Evolutionary conservation across 2,329 filamentous ascomycete genomes (phyloP).

Genomic region (Exophiala dermatitidis): DNA sequence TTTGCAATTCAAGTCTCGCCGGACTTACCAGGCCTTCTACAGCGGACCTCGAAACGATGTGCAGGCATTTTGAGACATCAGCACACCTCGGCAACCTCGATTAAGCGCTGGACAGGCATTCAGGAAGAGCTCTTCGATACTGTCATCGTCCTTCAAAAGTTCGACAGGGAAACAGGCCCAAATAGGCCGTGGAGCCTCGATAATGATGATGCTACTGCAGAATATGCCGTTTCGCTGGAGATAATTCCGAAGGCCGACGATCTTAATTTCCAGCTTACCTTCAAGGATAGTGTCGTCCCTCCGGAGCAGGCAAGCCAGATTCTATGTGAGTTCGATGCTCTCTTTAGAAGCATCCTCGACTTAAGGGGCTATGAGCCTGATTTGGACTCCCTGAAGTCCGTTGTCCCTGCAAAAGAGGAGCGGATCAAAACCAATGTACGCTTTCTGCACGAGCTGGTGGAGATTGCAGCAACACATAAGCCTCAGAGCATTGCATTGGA

Average conservation of each 20-base stretch:
- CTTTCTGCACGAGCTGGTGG: conserved; percentile 73
- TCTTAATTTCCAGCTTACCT: conserved; percentile 60
- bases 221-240: conserved; percentile 74
- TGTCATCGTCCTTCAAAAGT: conserved; percentile 73
- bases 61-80: conserved; percentile 61
- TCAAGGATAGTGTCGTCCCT: conserved; percentile 58
- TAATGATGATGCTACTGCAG: conserved; percentile 52
- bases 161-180: conserved; percentile 24
- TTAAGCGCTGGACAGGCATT: conserved; percentile 64
- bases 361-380: not conserved
- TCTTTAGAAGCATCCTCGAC: conserved; percentile 17
- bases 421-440: conserved; percentile 51
- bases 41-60: conserved; percentile 59
- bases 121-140: conserved; percentile 71
- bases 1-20: conserved; percentile 52
- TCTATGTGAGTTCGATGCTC: conserved; percentile 20
- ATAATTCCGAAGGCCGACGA: conserved; percentile 51
- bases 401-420: conserved; percentile 52
- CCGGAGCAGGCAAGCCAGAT: conserved; percentile 29
- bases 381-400: conserved; percentile 46
- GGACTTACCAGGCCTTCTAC: conserved; percentile 52
- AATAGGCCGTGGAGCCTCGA: conserved; percentile 51
- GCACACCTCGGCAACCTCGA: conserved; percentile 60
- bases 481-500: conserved; percentile 65
- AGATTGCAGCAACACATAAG: conserved; percentile 49